Evolutionary conservation across 1,139 yeast genomes (phyloP), one percentile per base, ranked within the genome.

Genomic region (Zygotorulaspora mrakii): DNA sequence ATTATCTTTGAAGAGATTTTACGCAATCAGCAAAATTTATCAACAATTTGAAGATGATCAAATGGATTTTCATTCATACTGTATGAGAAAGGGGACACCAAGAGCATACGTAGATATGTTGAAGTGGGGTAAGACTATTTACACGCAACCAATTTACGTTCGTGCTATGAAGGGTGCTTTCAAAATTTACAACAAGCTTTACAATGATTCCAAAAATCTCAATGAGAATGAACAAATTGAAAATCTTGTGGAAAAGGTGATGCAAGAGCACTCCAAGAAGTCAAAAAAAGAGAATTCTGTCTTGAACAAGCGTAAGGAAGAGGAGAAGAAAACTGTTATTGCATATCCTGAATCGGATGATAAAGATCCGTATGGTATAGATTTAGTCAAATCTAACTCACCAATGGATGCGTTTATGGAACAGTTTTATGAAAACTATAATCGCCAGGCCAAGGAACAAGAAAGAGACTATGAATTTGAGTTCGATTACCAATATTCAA

Each of bases 11-110:
- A 94, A 94, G 64, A 75, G 98, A 55, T 87, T 74, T 59, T 64
- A 69, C 27, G 80, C 88, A 1, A 73, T 88, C 23, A 68, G 79
- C 38, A 77, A 79, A 46, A 74, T 83, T 21, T 87, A 80, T 64
- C 73, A 77, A 36, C 84, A 78, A 42, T 87, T 81, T 64, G 76
- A 70, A 59, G 77, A 77, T 47, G 98, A 94, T 58, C 96, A 91
- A 65, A 76, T 83, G 53, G 99, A 91, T 61, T 91, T 91, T 79
- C 98, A 91, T 62, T 81, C 84, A 32, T 91, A 87, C 63, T 83
- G 95, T 61, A 77, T 86, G 71, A 78, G 96, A 66, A 79, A 83
- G 54, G 97, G 97, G 11, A 86, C 97, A 4, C 82, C 94, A 18
- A 74, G 95, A 47, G 82, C 91, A 17, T 91, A 91, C 57, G 53